Percentiles rank a stretch among this genome's conserved stretches.
Conservation (phyloP, 768 basidiomycete species). For the Megacollybia marginata region DNA sequence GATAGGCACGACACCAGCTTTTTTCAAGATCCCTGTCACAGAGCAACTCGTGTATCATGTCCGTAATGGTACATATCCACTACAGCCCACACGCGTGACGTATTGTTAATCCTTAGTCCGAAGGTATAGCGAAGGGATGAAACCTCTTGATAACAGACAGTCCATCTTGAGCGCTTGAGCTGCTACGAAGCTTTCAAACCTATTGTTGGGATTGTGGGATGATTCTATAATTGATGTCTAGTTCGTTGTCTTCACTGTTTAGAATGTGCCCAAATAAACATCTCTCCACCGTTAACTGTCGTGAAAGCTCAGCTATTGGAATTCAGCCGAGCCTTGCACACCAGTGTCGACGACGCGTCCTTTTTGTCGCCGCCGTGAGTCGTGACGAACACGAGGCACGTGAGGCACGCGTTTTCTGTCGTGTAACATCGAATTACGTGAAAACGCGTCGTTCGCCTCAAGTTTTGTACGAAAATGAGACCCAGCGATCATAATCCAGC, state of each 20-base stretch:
- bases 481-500: no score
- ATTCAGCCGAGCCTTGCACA: no score
- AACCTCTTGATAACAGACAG: conserved; percentile 20
- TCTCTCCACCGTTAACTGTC: no score
- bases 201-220: conserved; percentile 4
- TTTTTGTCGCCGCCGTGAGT: no score
- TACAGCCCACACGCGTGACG: not conserved
- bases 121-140: conserved; percentile 21
- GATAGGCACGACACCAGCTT: conserved; percentile 10
- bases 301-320: no score
- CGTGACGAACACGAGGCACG: no score
- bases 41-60: conserved; percentile 3
- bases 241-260: not conserved
- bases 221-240: not conserved
- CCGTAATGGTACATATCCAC: conserved; percentile 3
- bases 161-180: conserved; percentile 7
- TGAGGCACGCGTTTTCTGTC: no score
- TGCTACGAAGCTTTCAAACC: conserved; percentile 28
- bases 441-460: no score
- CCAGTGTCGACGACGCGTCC: no score
- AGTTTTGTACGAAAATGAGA: no score
- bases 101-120: conserved; percentile 3
- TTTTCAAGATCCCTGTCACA: conserved; percentile 14
- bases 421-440: no score
- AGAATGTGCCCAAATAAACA: no score